Conservation (phyloP, 1,139 yeast genomes). For the Kodamaea fungicola region DNA sequence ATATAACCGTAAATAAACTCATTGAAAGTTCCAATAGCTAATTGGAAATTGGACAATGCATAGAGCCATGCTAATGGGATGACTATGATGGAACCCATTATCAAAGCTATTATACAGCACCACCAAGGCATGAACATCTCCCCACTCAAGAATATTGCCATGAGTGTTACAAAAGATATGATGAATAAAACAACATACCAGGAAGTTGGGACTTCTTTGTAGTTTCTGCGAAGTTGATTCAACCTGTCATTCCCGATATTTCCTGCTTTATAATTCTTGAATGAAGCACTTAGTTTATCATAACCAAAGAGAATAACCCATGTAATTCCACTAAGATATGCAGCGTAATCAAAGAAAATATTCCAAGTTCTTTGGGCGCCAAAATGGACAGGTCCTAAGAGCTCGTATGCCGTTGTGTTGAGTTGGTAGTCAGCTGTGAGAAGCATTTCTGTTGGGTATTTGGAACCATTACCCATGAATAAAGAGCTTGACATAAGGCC, state of each 20-base stretch:
- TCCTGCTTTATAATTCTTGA: slow-evolving; percentile 9
- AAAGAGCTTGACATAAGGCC: slow-evolving; percentile 18
- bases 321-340: slow-evolving; percentile 44
- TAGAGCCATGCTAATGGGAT: slow-evolving; percentile 48
- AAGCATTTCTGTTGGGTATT: slow-evolving; percentile 15
- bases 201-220: slow-evolving; percentile 36
- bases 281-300: slow-evolving; percentile 20
- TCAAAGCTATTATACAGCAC: slow-evolving; percentile 41
- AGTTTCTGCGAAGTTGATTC: slow-evolving; percentile 34
- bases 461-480: slow-evolving; percentile 13
- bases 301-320: slow-evolving; percentile 44
- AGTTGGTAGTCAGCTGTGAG: slow-evolving; percentile 13
- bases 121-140: slow-evolving; percentile 47
- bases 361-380: slow-evolving; percentile 51
- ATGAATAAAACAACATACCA: slow-evolving; percentile 40
- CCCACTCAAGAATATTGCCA: slow-evolving; percentile 26
- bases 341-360: slow-evolving; percentile 51
- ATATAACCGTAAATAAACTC: slow-evolving; percentile 45
- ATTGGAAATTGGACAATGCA: slow-evolving; percentile 47
- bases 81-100: slow-evolving; percentile 40
- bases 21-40: slow-evolving; percentile 49
- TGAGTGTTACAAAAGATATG: slow-evolving; percentile 31
- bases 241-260: slow-evolving; percentile 30
- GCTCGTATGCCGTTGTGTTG: slow-evolving; percentile 16
- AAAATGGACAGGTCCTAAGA: slow-evolving; percentile 17